These are phyloP conservation scores for Meyerozyma athensensis DNA, from an alignment of 1,139 yeast species.

Conservation along the genomic window DNA sequence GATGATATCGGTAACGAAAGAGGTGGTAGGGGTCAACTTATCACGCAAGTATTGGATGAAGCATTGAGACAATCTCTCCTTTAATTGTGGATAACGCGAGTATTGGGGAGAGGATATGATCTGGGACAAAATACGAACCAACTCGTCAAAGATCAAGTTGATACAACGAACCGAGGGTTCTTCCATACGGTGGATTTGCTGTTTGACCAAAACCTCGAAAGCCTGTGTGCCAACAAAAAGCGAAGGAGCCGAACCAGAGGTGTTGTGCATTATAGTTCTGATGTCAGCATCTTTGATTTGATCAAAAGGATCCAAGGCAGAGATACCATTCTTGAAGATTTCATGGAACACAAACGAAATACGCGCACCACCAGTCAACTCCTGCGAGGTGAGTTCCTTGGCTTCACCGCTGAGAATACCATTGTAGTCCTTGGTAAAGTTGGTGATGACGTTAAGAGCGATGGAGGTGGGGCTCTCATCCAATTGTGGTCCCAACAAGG, in stretches of 20 bases:
- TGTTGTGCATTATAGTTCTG: slow-evolving; percentile 95
- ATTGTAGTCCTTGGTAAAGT: slow-evolving; percentile 85
- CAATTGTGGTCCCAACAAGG: slow-evolving; percentile 76
- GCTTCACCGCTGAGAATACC: slow-evolving; percentile 93
- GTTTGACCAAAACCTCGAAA: slow-evolving; percentile 92
- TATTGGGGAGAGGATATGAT: slow-evolving; percentile 78
- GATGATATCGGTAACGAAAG: slow-evolving; percentile 78
- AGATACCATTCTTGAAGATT: slow-evolving; percentile 87
- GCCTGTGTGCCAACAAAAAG: slow-evolving; percentile 97
- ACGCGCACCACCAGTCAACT: slow-evolving; percentile 96
- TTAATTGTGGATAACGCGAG: slow-evolving; percentile 83
- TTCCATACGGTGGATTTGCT: slow-evolving; percentile 91
- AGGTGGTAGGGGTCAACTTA: slow-evolving; percentile 78
- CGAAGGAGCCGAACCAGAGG: slow-evolving; percentile 97
- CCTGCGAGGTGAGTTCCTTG: slow-evolving; percentile 78
- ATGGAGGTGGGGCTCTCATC: slow-evolving; percentile 86
- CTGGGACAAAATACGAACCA: slow-evolving; percentile 84
- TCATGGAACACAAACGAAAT: slow-evolving; percentile 97
- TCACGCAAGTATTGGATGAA: slow-evolving; percentile 80
- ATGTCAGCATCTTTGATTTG: slow-evolving; percentile 96
- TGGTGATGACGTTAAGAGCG: slow-evolving; percentile 87
- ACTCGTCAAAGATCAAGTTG: slow-evolving; percentile 86
- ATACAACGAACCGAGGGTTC: slow-evolving; percentile 91
- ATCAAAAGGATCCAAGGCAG: slow-evolving; percentile 93
- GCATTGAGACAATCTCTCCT: slow-evolving; percentile 77